Conservation (phyloP, 805 yeast genomes). For the Cyberlindnera mississippiensis region DNA sequence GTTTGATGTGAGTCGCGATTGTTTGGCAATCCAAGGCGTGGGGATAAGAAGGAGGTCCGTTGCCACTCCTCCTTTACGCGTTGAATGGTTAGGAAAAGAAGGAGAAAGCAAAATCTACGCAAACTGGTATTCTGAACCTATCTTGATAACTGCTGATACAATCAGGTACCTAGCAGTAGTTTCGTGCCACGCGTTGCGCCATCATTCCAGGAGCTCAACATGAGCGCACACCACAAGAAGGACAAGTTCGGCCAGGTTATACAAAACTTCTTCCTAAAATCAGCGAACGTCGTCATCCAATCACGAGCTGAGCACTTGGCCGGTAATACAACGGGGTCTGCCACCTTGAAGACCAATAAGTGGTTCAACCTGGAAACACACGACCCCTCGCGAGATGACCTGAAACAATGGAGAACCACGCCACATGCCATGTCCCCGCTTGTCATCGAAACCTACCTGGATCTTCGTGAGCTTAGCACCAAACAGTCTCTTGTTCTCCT, state of each 20-base stretch:
- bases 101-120: no score
- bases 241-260: conserved; percentile 27
- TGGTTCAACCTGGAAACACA: conserved; percentile 61
- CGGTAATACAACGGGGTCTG: neutral
- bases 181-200: no score
- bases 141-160: no score
- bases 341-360: conserved; percentile 38
- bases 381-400: conserved; percentile 46
- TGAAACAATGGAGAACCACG: conserved; percentile 54
- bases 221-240: conserved; percentile 4
- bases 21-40: neutral
- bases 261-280: conserved; percentile 57
- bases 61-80: no score
- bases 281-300: conserved; percentile 53
- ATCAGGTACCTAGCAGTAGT: neutral
- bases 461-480: conserved; percentile 51
- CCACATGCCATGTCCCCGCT: conserved; percentile 61
- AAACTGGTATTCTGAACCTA: no score
- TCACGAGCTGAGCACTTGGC: conserved; percentile 31
- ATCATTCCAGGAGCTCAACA: neutral
- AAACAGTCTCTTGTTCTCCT: conserved; percentile 56
- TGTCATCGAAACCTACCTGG: conserved; percentile 79
- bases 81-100: no score
- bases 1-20: neutral
- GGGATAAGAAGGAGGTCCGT: no score